A percentile compares a stretch with the other conserved stretches of the same genome.
phyloP scores from a whole-genome alignment of 2,329 filamentous ascomycete species.

The Alternaria triticimaculans region DNA sequence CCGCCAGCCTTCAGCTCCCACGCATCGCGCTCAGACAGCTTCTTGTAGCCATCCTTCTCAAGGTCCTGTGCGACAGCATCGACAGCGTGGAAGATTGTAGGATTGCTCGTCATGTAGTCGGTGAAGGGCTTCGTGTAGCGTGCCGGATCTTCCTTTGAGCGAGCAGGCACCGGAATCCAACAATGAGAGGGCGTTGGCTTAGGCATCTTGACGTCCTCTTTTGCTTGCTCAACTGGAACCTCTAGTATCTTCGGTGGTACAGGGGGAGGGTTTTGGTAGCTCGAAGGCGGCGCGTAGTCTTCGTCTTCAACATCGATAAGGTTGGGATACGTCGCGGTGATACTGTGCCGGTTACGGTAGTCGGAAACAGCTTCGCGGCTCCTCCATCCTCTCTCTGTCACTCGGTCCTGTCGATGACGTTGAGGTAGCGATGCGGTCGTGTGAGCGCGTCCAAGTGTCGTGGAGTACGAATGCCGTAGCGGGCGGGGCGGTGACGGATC shows the following conservation, averaged over 20 bases:
- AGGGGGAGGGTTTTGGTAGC: conserved; percentile 43
- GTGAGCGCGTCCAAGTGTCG: conserved; percentile 39
- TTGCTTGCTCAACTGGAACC: conserved; percentile 15
- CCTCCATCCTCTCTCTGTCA: conserved; percentile 15
- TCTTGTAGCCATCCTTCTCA: conserved; percentile 73
- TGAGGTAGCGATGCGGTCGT: conserved; percentile 38
- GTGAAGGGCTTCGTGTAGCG: conserved; percentile 82
- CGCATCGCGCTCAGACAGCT: conserved; percentile 78
- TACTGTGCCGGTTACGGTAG: conserved; percentile 36
- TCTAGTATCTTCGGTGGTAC: conserved; percentile 48
- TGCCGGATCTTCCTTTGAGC: conserved; percentile 38
- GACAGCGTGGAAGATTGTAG: conserved; percentile 92
- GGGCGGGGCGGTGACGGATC: conserved; percentile 41
- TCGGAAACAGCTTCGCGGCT: conserved; percentile 11
- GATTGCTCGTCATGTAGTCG: conserved; percentile 86
- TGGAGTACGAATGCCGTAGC: conserved; percentile 34
- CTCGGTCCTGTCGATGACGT: conserved; percentile 26
- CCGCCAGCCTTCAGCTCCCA: conserved; percentile 85
- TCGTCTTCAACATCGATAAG: conserved; percentile 42
- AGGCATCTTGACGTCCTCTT: conserved; percentile 4
- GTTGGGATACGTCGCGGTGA: conserved; percentile 37
- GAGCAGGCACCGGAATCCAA: conserved; percentile 23
- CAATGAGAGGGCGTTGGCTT: conserved; percentile 21
- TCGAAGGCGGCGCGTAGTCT: conserved; percentile 22
- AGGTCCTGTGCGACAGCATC: conserved; percentile 78